Conservation (phyloP, 2,329 filamentous ascomycete genomes). For the Colletotrichum nymphaeae region DNA sequence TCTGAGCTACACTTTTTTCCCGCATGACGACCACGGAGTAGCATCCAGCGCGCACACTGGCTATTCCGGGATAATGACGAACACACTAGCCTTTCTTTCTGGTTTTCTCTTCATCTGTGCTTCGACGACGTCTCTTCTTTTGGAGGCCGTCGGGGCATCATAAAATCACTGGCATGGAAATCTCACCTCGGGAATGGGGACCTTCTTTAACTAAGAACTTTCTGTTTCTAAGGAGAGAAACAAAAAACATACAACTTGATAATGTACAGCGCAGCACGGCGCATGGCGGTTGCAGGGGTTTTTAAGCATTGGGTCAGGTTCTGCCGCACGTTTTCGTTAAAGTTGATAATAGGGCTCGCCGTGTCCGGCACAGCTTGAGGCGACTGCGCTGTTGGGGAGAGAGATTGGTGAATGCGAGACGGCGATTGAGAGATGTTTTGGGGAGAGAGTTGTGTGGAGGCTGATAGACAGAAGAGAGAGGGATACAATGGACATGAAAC, state of each 20-base stretch:
- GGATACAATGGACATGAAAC: conserved; percentile 36
- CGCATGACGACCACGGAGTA: conserved; percentile 34
- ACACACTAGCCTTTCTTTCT: conserved; percentile 39
- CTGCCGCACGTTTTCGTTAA: conserved; percentile 36
- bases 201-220: conserved; percentile 29
- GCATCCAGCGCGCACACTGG: conserved; percentile 31
- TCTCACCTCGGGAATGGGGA: conserved; percentile 34
- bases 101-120: conserved; percentile 42
- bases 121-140: conserved; percentile 23
- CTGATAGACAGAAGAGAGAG: conserved; percentile 32
- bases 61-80: conserved; percentile 36
- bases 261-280: conserved; percentile 53
- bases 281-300: conserved; percentile 49
- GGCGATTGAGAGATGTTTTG: conserved; percentile 10
- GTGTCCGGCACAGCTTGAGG: conserved; percentile 27
- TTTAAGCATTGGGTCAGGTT: conserved; percentile 52
- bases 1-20: conserved; percentile 33
- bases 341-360: conserved; percentile 37
- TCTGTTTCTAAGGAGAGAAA: conserved; percentile 30
- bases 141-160: conserved; percentile 27
- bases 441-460: conserved; percentile 32
- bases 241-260: conserved; percentile 41
- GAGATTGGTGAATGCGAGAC: not conserved
- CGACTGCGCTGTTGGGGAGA: conserved; percentile 25
- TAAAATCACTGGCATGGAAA: conserved; percentile 38